phyloP scores from a whole-genome alignment of 495 filamentous ascomycete species.

The Penicillium nucicola region DNA sequence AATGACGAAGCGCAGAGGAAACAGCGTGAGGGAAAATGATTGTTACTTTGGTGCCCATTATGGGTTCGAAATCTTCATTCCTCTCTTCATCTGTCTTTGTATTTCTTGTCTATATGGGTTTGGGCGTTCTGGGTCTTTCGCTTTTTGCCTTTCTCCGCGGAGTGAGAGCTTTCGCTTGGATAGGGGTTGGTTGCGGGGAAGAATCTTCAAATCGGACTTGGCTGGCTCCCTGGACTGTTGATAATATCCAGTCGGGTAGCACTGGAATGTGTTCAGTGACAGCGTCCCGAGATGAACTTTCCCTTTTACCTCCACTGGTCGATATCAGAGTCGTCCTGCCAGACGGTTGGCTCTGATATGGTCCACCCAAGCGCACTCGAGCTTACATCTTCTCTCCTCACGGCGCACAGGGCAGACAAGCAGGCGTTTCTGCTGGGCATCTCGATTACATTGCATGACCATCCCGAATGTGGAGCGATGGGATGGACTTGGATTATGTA shows the following conservation, averaged over 20 bases:
- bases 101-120: slow-evolving; percentile 22
- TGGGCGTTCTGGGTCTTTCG: slow-evolving; percentile 15
- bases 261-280: background rate
- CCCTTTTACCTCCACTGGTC: background rate
- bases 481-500: slow-evolving; percentile 22
- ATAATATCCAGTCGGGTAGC: background rate
- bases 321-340: background rate
- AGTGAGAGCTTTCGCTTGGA: background rate
- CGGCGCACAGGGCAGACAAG: slow-evolving; percentile 18
- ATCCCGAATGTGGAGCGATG: slow-evolving; percentile 14
- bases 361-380: background rate
- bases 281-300: background rate
- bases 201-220: background rate
- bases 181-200: background rate
- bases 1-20: slow-evolving; percentile 44
- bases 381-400: slow-evolving; percentile 18
- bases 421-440: slow-evolving; percentile 28
- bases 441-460: slow-evolving; percentile 21
- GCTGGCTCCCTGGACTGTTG: no score
- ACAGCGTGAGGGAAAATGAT: slow-evolving; percentile 25
- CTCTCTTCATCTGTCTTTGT: slow-evolving; percentile 8
- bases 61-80: background rate
- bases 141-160: slow-evolving; percentile 6
- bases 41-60: background rate
- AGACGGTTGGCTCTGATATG: background rate